These are phyloP conservation scores for Cadophora sp. DNA, from an alignment of 2,329 filamentous ascomycete genomes.

Conservation along the genomic window DNA sequence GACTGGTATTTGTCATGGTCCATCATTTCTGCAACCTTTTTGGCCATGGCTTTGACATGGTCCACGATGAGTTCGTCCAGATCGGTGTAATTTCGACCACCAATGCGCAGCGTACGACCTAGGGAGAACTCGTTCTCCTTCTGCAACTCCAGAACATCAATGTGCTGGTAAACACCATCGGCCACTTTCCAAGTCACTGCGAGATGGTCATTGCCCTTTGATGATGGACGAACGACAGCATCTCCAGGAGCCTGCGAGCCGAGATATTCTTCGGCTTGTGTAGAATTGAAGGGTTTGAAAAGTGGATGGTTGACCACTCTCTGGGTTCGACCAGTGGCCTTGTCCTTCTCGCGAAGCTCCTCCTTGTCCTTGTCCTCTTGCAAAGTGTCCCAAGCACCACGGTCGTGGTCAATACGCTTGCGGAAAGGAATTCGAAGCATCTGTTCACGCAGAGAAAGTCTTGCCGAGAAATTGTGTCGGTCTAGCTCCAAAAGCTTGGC, in stretches of 20 bases:
- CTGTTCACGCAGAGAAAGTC: slow-evolving; percentile 84
- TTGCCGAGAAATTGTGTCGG: slow-evolving; percentile 82
- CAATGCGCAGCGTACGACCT: slow-evolving; percentile 83
- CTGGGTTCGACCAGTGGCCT: slow-evolving; percentile 82
- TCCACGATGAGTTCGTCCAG: slow-evolving; percentile 96
- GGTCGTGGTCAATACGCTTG: slow-evolving; percentile 72
- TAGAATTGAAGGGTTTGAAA: slow-evolving; percentile 91
- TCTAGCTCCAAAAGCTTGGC: slow-evolving; percentile 90
- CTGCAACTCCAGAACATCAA: slow-evolving; percentile 94
- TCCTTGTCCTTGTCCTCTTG: slow-evolving; percentile 85
- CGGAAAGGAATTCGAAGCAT: slow-evolving; percentile 76
- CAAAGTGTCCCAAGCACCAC: slow-evolving; percentile 85
- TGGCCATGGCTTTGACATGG: slow-evolving; percentile 96
- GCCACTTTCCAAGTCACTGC: slow-evolving; percentile 98
- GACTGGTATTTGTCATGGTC: slow-evolving; percentile 92
- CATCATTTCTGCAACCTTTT: slow-evolving; percentile 97
- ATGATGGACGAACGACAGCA: slow-evolving; percentile 93
- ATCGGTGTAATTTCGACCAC: slow-evolving; percentile 90
- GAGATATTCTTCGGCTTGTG: slow-evolving; percentile 91
- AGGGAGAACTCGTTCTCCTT: slow-evolving; percentile 98
- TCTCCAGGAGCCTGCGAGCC: slow-evolving; percentile 86
- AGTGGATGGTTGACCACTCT: slow-evolving; percentile 98
- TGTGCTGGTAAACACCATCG: slow-evolving; percentile 95
- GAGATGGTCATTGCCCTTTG: slow-evolving; percentile 93
- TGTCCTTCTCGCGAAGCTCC: slow-evolving; percentile 84